Evolutionary conservation across 2,329 filamentous ascomycete species (phyloP).

Genomic region (Xylariomycetidae sp.): DNA sequence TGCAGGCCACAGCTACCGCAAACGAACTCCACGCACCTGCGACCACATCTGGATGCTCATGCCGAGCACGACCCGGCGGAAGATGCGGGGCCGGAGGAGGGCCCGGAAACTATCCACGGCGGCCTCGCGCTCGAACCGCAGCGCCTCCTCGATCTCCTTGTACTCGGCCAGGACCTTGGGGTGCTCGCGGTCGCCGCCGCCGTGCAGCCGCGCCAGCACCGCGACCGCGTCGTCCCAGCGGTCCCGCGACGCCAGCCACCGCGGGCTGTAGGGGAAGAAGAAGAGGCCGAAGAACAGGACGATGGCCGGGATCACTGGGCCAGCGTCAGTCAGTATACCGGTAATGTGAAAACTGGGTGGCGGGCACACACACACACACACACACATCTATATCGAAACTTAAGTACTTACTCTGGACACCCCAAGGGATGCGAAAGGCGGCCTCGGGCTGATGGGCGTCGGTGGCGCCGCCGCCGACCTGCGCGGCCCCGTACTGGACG

Average conservation of each 20-base stretch:
- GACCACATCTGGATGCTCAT: conserved; percentile 55
- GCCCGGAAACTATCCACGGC: conserved; percentile 42
- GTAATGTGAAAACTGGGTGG: too few species aligned
- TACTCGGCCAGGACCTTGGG: conserved; percentile 58
- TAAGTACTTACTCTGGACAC: too few species aligned
- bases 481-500: conserved; percentile 58
- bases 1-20: too few species aligned
- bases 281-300: conserved; percentile 50
- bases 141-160: conserved; percentile 51
- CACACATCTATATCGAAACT: too few species aligned
- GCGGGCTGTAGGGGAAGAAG: conserved; percentile 59
- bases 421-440: conserved; percentile 58
- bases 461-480: conserved; percentile 44
- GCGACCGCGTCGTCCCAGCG: conserved; percentile 59
- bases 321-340: too few species aligned
- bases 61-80: conserved; percentile 51
- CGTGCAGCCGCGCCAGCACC: conserved; percentile 54
- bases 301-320: conserved; percentile 46
- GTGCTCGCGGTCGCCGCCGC: conserved; percentile 47
- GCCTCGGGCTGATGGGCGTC: conserved; percentile 43
- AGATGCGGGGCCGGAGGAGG: conserved; percentile 43
- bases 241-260: conserved; percentile 64
- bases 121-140: conserved; percentile 48
- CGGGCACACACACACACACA: too few species aligned
- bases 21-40: conserved; percentile 38